A percentile compares a stretch with the other conserved stretches of the same genome.
These are phyloP conservation scores for Ganoderma lingzhi DNA, from an alignment of 1,284 basidiomycete genomes.

Conservation along the genomic window DNA sequence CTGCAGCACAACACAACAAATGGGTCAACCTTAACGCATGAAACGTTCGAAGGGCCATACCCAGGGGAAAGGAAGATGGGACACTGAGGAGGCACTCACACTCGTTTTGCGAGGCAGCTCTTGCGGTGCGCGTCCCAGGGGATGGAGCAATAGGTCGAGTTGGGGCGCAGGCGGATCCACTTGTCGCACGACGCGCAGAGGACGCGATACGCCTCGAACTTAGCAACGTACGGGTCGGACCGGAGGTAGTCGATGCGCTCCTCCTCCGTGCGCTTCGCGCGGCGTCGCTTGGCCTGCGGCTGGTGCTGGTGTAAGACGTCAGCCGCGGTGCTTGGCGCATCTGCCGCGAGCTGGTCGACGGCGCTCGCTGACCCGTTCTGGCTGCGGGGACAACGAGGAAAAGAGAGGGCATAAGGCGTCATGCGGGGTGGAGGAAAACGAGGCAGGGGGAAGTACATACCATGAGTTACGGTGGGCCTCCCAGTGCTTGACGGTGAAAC, in stretches of 20 bases:
- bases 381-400: slow-evolving; percentile 25
- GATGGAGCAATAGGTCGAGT: slow-evolving; percentile 85
- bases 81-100: slow-evolving; percentile 50
- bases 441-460: slow-evolving; percentile 46
- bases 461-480: slow-evolving; percentile 68
- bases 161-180: slow-evolving; percentile 82
- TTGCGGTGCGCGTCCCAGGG: slow-evolving; percentile 84
- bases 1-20: slow-evolving; percentile 24
- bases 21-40: slow-evolving; percentile 15
- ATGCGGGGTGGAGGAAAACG: background rate
- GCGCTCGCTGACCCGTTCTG: slow-evolving; percentile 35
- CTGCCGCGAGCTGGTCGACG: slow-evolving; percentile 29
- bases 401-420: background rate
- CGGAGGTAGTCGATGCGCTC: slow-evolving; percentile 79
- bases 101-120: slow-evolving; percentile 78
- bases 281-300: slow-evolving; percentile 55
- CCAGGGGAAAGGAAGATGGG: background rate
- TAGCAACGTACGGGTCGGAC: slow-evolving; percentile 76
- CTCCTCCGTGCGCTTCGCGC: slow-evolving; percentile 80
- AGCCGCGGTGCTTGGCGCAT: slow-evolving; percentile 33
- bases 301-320: slow-evolving; percentile 28
- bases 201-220: slow-evolving; percentile 81
- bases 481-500: slow-evolving; percentile 74
- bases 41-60: slow-evolving; percentile 8
- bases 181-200: slow-evolving; percentile 81